These are phyloP conservation scores for Corinectria fuckeliana DNA, from an alignment of 2,329 filamentous ascomycete genomes.

Conservation along the genomic window DNA sequence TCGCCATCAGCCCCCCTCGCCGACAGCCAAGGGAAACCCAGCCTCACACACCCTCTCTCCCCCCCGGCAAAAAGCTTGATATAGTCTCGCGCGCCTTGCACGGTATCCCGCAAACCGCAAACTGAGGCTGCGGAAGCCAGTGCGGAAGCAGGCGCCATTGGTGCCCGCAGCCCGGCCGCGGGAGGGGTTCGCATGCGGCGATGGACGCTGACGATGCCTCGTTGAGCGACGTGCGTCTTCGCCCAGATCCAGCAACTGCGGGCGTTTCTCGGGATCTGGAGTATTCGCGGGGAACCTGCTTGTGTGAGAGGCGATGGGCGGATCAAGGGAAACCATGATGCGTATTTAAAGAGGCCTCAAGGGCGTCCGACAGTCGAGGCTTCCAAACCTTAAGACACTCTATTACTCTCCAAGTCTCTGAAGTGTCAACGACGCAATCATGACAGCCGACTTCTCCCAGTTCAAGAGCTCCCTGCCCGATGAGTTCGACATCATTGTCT, in stretches of 20 bases:
- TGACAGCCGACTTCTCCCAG: slow-evolving; percentile 28
- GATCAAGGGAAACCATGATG: not conserved
- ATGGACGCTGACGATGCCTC: slow-evolving; percentile 23
- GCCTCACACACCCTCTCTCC: not conserved
- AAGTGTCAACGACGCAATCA: slow-evolving; percentile 14
- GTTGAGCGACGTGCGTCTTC: slow-evolving; percentile 23
- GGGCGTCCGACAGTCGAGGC: not conserved
- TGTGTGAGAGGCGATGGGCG: not conserved
- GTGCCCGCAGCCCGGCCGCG: slow-evolving; percentile 34
- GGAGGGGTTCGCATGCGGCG: slow-evolving; percentile 28
- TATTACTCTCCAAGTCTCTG: not conserved
- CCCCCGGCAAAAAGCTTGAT: not conserved
- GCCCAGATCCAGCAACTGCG: slow-evolving; percentile 13
- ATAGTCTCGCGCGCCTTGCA: slow-evolving; percentile 14
- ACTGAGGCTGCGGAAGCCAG: slow-evolving; percentile 22
- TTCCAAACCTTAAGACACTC: not conserved
- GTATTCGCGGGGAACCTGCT: slow-evolving; percentile 4
- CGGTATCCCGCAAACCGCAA: slow-evolving; percentile 7
- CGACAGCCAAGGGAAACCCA: not conserved
- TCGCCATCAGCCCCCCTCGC: not conserved
- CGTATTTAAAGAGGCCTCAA: not conserved
- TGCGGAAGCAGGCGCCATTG: slow-evolving; percentile 25
- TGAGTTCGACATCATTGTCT: slow-evolving; percentile 70
- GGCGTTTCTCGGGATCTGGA: slow-evolving; percentile 33
- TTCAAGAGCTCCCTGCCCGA: slow-evolving; percentile 60